Evolutionary conservation across 345 rosid species (phyloP), one percentile per base, ranked within the genome.

Genomic region (Euclidium syriacum): DNA sequence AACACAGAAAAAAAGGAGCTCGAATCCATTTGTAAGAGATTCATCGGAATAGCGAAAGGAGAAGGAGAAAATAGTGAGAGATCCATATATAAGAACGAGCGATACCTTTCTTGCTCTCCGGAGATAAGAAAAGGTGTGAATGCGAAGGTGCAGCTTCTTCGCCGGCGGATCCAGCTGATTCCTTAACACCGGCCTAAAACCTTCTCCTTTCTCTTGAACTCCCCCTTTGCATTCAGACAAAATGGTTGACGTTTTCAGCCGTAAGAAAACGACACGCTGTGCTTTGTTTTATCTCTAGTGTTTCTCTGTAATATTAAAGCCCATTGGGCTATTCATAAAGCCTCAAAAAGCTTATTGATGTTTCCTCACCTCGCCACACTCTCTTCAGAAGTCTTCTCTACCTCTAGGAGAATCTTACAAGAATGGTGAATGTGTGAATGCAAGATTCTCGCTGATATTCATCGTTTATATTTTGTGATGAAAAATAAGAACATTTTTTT

Each of bases 91-190:
- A 51, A 32, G 18, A 51, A 42, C 0, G 19, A 5, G 2, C 7
- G 0, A 17, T 43, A 69, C 73, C 62, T 69, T 33, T 42, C 1
- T 23, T 34, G 0, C 1, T 17, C 14, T 7, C 73, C 62, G 62
- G 2, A 10, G 34, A 65, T 24, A 1, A 33, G 9, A 34, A 30
- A 25, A 39, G 52, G 6, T 4, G 52, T 15, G 16, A 58, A 24
- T 30, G 66, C 1, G 57, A 32, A 32, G 49, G 20, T 25, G 17
- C 26, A 34, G 16, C 3, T 52, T 34, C 18, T 43, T 52, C 68
- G 41, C 62, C 62, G 68, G 62, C 68, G 49, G 62, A 61, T 58
- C 59, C 23, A 58, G 43, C 23, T 60, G 24, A 67, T 16, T 20
- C 46, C 20, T 0, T 1, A 18, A 5, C 62, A 23, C 62, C 57